Percentiles rank a stretch among this genome's conserved stretches.
phyloP scores from a whole-genome alignment of 192 early-diverging fungal species.

The Spizellomyces punctatus region DNA sequence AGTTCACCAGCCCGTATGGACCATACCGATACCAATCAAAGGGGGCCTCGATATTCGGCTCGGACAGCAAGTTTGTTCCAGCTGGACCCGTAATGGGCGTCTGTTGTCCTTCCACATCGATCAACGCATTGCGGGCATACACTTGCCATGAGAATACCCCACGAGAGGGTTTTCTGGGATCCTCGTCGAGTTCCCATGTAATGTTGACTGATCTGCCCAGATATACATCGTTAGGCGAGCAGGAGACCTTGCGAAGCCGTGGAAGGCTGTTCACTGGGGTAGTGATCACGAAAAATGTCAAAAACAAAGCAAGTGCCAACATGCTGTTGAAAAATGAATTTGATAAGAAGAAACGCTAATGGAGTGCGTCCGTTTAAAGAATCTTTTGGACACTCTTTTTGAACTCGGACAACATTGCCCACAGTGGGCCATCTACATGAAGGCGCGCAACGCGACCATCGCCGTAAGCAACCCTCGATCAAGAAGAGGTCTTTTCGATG shows the following conservation, averaged over 20 bases:
- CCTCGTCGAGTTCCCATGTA: slow-evolving; percentile 13
- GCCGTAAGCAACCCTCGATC: too few species aligned
- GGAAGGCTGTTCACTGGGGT: background rate
- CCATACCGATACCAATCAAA: slow-evolving; percentile 27
- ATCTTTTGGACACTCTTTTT: too few species aligned
- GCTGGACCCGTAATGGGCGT: slow-evolving; percentile 9
- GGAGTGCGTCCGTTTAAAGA: too few species aligned
- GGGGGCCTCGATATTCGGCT: background rate
- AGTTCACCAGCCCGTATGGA: slow-evolving; percentile 24
- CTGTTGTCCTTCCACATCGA: slow-evolving; percentile 1
- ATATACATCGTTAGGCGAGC: slow-evolving; percentile 12
- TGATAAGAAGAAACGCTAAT: too few species aligned
- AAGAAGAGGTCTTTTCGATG: too few species aligned
- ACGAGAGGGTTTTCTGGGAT: slow-evolving; percentile 11
- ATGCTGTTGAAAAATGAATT: too few species aligned
- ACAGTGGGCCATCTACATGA: too few species aligned
- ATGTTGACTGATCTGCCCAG: slow-evolving; percentile 27
- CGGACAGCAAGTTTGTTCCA: background rate
- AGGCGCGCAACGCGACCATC: too few species aligned
- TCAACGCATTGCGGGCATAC: slow-evolving; percentile 15
- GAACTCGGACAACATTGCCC: too few species aligned
- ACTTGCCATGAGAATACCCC: slow-evolving; percentile 28
- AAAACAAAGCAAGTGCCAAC: too few species aligned
- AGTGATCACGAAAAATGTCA: too few species aligned
- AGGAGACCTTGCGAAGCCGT: background rate